A percentile compares a stretch with the other conserved stretches of the same genome.
Conservation (phyloP, 805 yeast genomes). For the Yamadazyma laniorum region DNA sequence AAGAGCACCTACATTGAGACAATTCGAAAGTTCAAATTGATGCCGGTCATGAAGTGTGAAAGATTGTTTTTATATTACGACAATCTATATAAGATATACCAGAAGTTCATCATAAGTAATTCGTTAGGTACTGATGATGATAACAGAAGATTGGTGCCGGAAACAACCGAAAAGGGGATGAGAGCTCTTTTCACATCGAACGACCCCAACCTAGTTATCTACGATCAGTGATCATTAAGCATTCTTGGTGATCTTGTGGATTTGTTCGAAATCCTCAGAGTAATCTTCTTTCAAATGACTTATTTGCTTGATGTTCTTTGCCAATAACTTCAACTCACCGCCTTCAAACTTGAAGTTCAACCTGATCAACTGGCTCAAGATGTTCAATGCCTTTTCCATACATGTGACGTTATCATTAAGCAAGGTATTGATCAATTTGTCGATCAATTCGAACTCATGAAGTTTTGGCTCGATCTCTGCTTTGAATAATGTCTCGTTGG, state of each 20-base stretch:
- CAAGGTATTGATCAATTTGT: slow-evolving; percentile 31
- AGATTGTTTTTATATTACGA: slow-evolving; percentile 42
- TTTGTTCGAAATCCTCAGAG: slow-evolving; percentile 50
- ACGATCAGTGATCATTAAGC: slow-evolving; percentile 13
- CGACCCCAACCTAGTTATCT: slow-evolving; percentile 47
- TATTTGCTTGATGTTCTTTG: slow-evolving; percentile 33
- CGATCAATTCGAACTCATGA: slow-evolving; percentile 30
- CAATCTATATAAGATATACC: slow-evolving; percentile 33
- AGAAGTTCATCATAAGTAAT: slow-evolving; percentile 21
- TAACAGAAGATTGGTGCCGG: slow-evolving; percentile 49
- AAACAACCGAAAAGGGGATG: slow-evolving; percentile 49
- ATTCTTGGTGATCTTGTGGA: slow-evolving; percentile 41
- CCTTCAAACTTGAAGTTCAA: slow-evolving; percentile 44
- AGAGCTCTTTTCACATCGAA: slow-evolving; percentile 46
- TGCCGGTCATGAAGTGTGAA: slow-evolving; percentile 53
- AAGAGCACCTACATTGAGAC: slow-evolving; percentile 48
- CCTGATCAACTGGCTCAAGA: slow-evolving; percentile 46
- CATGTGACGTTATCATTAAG: slow-evolving; percentile 44
- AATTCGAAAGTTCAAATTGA: slow-evolving; percentile 53
- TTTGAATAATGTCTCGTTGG: slow-evolving; percentile 43
- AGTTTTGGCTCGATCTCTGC: slow-evolving; percentile 41
- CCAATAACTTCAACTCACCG: slow-evolving; percentile 39
- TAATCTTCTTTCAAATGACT: slow-evolving; percentile 46
- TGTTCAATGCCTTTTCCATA: slow-evolving; percentile 55
- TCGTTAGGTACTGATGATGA: slow-evolving; percentile 39